These are phyloP conservation scores for Colletotrichum godetiae DNA, from an alignment of 2,329 filamentous ascomycete species.

Conservation along the genomic window DNA sequence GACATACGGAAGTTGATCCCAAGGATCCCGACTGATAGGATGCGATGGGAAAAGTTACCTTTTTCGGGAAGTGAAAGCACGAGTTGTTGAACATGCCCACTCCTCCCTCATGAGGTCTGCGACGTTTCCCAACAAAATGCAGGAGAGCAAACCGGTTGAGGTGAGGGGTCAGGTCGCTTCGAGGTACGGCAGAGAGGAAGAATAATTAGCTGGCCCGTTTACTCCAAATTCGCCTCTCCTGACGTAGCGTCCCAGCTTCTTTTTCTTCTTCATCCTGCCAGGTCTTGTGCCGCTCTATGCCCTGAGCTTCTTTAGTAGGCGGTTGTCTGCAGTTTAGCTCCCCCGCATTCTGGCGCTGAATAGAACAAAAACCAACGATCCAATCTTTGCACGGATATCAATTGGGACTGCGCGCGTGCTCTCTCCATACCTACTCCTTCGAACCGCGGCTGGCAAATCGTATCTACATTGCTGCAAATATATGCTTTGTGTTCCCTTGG, in stretches of 20 bases:
- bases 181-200: not conserved
- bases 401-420: not conserved
- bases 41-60: not conserved
- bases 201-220: not conserved
- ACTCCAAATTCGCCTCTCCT: not conserved
- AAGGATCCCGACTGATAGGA: not conserved
- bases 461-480: not conserved
- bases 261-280: not conserved
- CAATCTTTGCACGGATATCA: not conserved
- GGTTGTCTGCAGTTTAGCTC: not conserved
- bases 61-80: not conserved
- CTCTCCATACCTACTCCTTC: not conserved
- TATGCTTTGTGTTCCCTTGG: not conserved
- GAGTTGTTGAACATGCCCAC: slow-evolving; percentile 20
- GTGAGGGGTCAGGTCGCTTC: slow-evolving; percentile 22
- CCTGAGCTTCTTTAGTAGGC: not conserved
- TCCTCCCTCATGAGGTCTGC: not conserved
- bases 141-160: slow-evolving; percentile 24
- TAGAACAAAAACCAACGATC: slow-evolving; percentile 7
- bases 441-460: not conserved
- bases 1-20: not conserved
- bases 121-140: slow-evolving; percentile 34
- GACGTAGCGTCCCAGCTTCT: not conserved
- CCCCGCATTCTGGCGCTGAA: slow-evolving; percentile 26
- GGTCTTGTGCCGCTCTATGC: not conserved